Evolutionary conservation across 192 early-diverging fungal genomes (phyloP).

Genomic region (Linderina pennispora): DNA sequence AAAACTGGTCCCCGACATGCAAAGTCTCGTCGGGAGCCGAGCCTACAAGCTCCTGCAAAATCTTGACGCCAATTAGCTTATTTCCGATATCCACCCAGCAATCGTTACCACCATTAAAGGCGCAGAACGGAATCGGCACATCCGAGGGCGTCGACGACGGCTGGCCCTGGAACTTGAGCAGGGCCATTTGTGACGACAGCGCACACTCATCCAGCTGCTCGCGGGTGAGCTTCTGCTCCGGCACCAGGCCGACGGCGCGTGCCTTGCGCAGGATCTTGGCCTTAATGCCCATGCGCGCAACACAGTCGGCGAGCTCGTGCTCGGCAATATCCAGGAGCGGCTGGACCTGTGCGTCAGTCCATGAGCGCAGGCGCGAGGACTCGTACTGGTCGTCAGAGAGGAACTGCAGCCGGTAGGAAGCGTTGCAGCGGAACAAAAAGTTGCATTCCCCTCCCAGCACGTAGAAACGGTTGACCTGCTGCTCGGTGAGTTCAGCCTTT

Average conservation of each 20-base stretch:
- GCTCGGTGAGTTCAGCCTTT: conserved; percentile 36
- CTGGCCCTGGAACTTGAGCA: conserved; percentile 51
- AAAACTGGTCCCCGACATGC: conserved; percentile 89
- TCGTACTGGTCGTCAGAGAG: conserved; percentile 45
- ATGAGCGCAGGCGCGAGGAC: conserved; percentile 29
- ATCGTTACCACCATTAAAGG: conserved; percentile 88
- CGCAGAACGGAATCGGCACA: conserved; percentile 78
- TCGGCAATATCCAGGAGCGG: conserved; percentile 73
- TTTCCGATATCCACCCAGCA: conserved; percentile 94
- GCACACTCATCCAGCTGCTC: conserved; percentile 89
- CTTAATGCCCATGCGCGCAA: conserved; percentile 59
- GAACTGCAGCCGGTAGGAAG: conserved; percentile 57
- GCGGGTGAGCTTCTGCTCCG: conserved; percentile 53
- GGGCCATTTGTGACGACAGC: conserved; percentile 61
- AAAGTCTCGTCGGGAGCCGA: conserved; percentile 57
- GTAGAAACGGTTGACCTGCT: conserved; percentile 60
- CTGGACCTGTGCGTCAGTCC: conserved; percentile 53
- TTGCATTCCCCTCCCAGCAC: conserved; percentile 90
- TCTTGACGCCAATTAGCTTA: conserved; percentile 86
- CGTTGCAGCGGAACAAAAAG: conserved; percentile 72
- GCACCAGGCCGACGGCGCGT: conserved; percentile 70
- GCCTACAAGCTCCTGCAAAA: conserved; percentile 64
- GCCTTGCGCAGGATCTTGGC: conserved; percentile 69
- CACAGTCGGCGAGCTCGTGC: conserved; percentile 52
- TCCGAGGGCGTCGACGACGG: conserved; percentile 49